Base-by-base conservation (phyloP, 305 asterid species). In the Caryopteris hybrid region DNA sequence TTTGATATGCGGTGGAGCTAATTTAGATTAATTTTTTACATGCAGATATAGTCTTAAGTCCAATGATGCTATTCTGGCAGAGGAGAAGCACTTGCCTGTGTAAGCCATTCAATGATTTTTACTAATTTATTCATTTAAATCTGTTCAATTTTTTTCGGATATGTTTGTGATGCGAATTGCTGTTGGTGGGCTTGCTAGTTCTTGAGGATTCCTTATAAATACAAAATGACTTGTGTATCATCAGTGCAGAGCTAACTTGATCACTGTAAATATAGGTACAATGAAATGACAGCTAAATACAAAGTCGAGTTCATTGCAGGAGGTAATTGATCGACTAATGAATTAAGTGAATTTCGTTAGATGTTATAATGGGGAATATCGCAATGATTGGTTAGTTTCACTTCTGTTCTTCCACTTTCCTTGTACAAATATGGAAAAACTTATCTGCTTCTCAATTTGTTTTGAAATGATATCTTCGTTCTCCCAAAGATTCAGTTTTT, bases 31-130 rank as follows among this genome's bases (percentile, higher is more conserved):
- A 63, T 54, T 41, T 57, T 22, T 8, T 62, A 92, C 84, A 79
- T 55, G 18, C 82, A 89, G 96, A 64, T 89, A 81, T 66, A 84
- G 71, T 39, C 60, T 89, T 39, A 81, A 80, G 76, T 64, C 69
- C 45, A 71, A 89, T 83, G 92, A 90, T 82, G 98, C 98, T 10
- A 92, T 92, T 59, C 95, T 92, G 13, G 98, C 98, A 0, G 97
- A 90, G 85, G 98, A 92, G 7, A 92, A 92, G 72, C 98, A 92
- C 86, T 51, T 86, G 75, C 90, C 96, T 6, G 74, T 90, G 98
- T 92, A 76, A 84, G 98, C 79, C 17, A 5, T 5, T 38, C n/a
- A 23, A 5, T 3, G 20, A n/a, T 29, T 43, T n/a, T 2, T 4
- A 7, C 31, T 27, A 27, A 27, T 8, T 2, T 12, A 14, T n/a